Evolutionary conservation across 345 rosid genomes (phyloP).

Genomic region (Draba incana): DNA sequence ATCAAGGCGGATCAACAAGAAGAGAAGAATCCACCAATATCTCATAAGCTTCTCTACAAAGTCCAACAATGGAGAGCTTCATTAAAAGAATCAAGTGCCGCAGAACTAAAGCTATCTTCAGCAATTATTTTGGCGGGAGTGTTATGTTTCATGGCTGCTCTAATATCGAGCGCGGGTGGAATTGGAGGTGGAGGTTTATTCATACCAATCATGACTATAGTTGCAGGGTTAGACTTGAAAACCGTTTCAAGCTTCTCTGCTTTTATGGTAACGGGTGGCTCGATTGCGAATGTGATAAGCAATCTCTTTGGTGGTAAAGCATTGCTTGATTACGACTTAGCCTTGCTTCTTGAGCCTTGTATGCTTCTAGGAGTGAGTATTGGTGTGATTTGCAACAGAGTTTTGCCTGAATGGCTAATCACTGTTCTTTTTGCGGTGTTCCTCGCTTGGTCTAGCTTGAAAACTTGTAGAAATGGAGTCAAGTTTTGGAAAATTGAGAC

Average conservation of each 20-base stretch:
- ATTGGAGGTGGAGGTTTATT: slow-evolving; percentile 90
- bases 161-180: slow-evolving; percentile 94
- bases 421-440: slow-evolving; percentile 69
- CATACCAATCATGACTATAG: slow-evolving; percentile 72
- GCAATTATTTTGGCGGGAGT: slow-evolving; percentile 53
- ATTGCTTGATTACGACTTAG: slow-evolving; percentile 69
- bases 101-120: slow-evolving; percentile 45
- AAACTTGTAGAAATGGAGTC: slow-evolving; percentile 72
- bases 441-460: slow-evolving; percentile 75
- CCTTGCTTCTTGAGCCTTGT: slow-evolving; percentile 79
- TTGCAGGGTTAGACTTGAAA: slow-evolving; percentile 75
- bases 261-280: slow-evolving; percentile 94
- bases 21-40: slow-evolving; percentile 15
- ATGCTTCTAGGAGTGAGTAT: slow-evolving; percentile 87
- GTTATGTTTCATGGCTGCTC: slow-evolving; percentile 67
- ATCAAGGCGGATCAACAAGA: slow-evolving; percentile 29
- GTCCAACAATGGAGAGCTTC: slow-evolving; percentile 48
- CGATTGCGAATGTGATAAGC: slow-evolving; percentile 70
- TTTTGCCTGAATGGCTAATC: slow-evolving; percentile 88
- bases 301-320: slow-evolving; percentile 47
- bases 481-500: slow-evolving; percentile 68
- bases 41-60: slow-evolving; percentile 31
- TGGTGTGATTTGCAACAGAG: slow-evolving; percentile 75
- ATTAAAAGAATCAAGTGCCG: slow-evolving; percentile 36
- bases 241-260: slow-evolving; percentile 82